Evolutionary conservation across 352 stramenopile species (phyloP), one percentile per base, ranked within the genome.

Genomic region (Pythium insidiosum): DNA sequence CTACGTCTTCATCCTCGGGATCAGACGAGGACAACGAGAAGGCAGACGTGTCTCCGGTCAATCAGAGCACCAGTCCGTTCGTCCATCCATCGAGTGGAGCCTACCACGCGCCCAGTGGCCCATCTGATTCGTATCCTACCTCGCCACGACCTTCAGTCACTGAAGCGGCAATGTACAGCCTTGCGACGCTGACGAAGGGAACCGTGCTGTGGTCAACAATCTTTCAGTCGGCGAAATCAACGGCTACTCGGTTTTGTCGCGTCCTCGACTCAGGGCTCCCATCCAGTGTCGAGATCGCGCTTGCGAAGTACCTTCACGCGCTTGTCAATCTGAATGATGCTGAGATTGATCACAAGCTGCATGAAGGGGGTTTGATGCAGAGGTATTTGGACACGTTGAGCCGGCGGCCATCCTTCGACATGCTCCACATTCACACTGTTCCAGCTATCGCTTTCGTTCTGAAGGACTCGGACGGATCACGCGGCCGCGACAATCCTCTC

Each of bases 351-450:
- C 57, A 68, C n/a, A 59, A 76, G 37, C 57, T 93, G 6, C 77
- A 88, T 53, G 61, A 71, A 20, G 63, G 54, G 29, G 60, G 53
- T 6, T 54, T 93, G 6, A 69, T 90, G 34, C 62, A 70, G 36
- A 66, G 63, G n/a, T 93, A 93, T 46, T 53, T 93, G 2, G 36
- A 60, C 21, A 63, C 86, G 26, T 48, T 93, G 10, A 64, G 79
- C 43, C 65, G 67, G 16, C 77, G 78, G 15, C 70, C 81, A 39
- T 68, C 65, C 19, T 89, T 88, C 26, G 81, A 93, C 39, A 93
- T 93, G 81, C 61, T 93, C 20, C 61, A 89, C n/a, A 90, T 93
- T 39, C 81, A 90, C 56, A 60, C 87, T 37, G 70, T 93, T 5
- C 80, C 81, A 1, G 73, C 77, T 1, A 72, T 93, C 20, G 75